Percentiles rank a stretch among this genome's conserved stretches.
These are phyloP conservation scores for Hyaloperonospora arabidopsidis DNA, from an alignment of 352 stramenopile genomes.

Conservation along the genomic window DNA sequence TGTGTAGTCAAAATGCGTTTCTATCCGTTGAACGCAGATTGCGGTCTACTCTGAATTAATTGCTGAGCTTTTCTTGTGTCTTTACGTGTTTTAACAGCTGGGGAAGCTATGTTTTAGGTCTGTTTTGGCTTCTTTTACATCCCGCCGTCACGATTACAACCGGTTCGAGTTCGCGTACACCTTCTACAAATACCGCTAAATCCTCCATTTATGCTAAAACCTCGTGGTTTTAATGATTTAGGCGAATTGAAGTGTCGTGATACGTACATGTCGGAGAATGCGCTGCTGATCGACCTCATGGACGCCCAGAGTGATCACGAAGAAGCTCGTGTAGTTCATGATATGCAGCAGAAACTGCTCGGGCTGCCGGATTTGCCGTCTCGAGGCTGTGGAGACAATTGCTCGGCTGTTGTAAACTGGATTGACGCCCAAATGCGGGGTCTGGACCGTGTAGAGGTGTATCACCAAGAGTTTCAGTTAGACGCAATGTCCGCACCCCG, in stretches of 20 bases:
- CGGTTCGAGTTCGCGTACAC: constrained; percentile 14
- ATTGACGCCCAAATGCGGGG: constrained; percentile 41
- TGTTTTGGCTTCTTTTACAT: constrained; percentile 77
- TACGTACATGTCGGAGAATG: constrained; percentile 87
- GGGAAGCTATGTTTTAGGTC: constrained; percentile 51
- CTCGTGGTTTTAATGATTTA: constrained; percentile 2
- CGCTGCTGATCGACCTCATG: constrained; percentile 72
- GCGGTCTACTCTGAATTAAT: background rate
- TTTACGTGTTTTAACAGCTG: constrained; percentile 32
- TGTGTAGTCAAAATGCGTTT: constrained; percentile 5
- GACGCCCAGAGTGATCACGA: constrained; percentile 35
- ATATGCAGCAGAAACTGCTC: constrained; percentile 36
- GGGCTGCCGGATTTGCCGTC: constrained; percentile 26
- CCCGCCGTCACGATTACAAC: constrained; percentile 72
- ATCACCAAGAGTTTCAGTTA: constrained; percentile 43
- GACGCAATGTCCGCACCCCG: constrained; percentile 12
- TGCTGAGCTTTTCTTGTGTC: background rate
- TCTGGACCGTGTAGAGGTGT: constrained; percentile 54
- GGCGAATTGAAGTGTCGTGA: constrained; percentile 73
- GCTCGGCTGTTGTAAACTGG: constrained; percentile 45
- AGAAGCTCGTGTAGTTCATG: constrained; percentile 27
- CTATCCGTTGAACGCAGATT: background rate
- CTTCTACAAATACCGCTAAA: no score
- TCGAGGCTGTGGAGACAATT: constrained; percentile 39
- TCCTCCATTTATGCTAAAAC: background rate